Evolutionary conservation across 805 yeast genomes (phyloP).

Genomic region (Yamadazyma endophytica): DNA sequence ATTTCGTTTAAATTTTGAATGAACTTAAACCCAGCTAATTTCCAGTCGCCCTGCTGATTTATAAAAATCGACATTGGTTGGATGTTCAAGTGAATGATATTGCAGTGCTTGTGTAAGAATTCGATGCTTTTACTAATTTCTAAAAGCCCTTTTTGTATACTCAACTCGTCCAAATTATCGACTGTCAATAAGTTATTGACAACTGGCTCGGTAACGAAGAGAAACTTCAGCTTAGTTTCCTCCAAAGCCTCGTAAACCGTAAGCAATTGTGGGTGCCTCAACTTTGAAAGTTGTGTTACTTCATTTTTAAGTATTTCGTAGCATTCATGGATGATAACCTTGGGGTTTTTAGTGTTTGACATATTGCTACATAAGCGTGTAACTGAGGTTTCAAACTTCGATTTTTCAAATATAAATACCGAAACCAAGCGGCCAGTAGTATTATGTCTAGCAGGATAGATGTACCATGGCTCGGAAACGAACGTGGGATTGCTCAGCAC

Average conservation of each 20-base stretch:
- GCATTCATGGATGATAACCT: slow-evolving; percentile 54
- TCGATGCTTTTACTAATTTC: slow-evolving; percentile 75
- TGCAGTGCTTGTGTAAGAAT: slow-evolving; percentile 76
- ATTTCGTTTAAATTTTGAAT: slow-evolving; percentile 48
- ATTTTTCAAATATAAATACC: slow-evolving; percentile 84
- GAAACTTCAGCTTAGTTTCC: slow-evolving; percentile 70
- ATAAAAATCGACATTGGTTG: slow-evolving; percentile 75
- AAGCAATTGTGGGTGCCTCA: slow-evolving; percentile 86
- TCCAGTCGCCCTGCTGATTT: slow-evolving; percentile 91
- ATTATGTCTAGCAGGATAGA: slow-evolving; percentile 78
- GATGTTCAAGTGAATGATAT: slow-evolving; percentile 70
- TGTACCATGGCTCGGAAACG: slow-evolving; percentile 75
- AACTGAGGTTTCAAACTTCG: slow-evolving; percentile 58
- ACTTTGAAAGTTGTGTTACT: slow-evolving; percentile 66
- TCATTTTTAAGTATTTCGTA: slow-evolving; percentile 65
- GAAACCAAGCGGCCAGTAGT: slow-evolving; percentile 61
- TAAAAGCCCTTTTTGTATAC: slow-evolving; percentile 77
- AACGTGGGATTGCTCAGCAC: slow-evolving; percentile 71
- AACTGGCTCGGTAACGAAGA: slow-evolving; percentile 84
- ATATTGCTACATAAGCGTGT: slow-evolving; percentile 27
- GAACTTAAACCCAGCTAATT: slow-evolving; percentile 66
- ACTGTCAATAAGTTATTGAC: slow-evolving; percentile 47
- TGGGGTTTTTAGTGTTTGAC: slow-evolving; percentile 39
- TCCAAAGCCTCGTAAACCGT: slow-evolving; percentile 86
- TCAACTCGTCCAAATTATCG: slow-evolving; percentile 56